These are phyloP conservation scores for Pittosporum tobira DNA, from an alignment of 129 eudicot genomes.

Conservation along the genomic window DNA sequence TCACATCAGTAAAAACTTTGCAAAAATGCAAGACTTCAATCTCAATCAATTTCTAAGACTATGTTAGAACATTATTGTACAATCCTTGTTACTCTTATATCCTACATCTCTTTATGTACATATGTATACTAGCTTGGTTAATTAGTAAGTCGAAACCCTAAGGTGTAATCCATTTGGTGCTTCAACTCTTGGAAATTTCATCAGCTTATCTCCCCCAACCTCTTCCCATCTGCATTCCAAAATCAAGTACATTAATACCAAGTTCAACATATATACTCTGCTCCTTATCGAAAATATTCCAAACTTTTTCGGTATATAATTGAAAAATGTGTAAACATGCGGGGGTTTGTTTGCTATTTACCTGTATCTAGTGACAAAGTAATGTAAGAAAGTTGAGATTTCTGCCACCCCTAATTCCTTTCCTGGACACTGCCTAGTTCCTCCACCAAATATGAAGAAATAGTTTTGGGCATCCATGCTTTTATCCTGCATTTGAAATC, in stretches of 20 bases:
- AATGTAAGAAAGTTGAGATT: constrained; percentile 81
- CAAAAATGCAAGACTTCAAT: constrained; percentile 1
- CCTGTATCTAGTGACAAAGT: constrained; percentile 83
- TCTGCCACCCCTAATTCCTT: constrained; percentile 89
- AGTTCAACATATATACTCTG: not conserved
- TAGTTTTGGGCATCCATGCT: constrained; percentile 50
- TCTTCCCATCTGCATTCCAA: constrained; percentile 77
- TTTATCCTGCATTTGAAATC: constrained; percentile 49
- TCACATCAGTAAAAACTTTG: not conserved
- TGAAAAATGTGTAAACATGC: not conserved
- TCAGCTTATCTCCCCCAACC: constrained; percentile 75
- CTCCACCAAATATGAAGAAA: constrained; percentile 79
- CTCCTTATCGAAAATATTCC: not conserved
- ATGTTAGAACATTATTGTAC: constrained; percentile 33
- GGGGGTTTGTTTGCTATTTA: constrained; percentile 1
- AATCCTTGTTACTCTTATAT: constrained; percentile 21
- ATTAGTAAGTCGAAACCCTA: constrained; percentile 60
- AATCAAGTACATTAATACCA: constrained; percentile 3
- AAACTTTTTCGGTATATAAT: not conserved
- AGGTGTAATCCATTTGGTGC: constrained; percentile 87
- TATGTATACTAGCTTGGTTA: constrained; percentile 15
- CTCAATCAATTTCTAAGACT: constrained; percentile 13
- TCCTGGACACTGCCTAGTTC: constrained; percentile 92
- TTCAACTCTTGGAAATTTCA: constrained; percentile 94
- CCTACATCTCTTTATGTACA: constrained; percentile 38